Evolutionary conservation across 371 early-diverging fungal species (phyloP).

Genomic region (Conidiobolus incongruus): DNA sequence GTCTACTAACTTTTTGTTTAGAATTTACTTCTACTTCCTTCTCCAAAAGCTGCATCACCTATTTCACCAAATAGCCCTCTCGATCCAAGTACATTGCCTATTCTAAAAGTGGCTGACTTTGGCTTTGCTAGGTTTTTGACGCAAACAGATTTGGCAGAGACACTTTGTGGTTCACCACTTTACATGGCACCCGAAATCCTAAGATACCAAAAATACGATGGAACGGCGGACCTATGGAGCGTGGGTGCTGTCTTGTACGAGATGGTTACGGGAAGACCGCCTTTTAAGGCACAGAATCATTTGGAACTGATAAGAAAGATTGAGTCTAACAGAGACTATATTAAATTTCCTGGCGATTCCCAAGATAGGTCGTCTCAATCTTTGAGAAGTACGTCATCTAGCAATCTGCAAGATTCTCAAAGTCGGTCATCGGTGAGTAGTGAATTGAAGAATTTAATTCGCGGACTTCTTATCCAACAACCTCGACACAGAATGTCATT

Average conservation of each 20-base stretch:
- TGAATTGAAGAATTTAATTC: constrained; percentile 62
- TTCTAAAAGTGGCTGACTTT: constrained; percentile 86
- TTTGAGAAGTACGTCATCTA: constrained; percentile 16
- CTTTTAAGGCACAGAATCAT: constrained; percentile 83
- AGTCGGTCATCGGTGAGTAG: neutral
- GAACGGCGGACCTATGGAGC: constrained; percentile 92
- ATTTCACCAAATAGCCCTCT: constrained; percentile 11
- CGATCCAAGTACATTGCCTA: constrained; percentile 22
- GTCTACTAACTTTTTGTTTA: constrained; percentile 9
- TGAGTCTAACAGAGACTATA: constrained; percentile 49
- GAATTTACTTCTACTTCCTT: constrained; percentile 55
- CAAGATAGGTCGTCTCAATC: neutral
- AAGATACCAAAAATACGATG: constrained; percentile 75
- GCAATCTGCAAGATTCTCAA: neutral
- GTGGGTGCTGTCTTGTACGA: constrained; percentile 90
- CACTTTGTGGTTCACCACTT: constrained; percentile 84
- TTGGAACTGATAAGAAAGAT: constrained; percentile 73
- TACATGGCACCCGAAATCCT: constrained; percentile 96
- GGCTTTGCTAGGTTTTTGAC: constrained; percentile 85
- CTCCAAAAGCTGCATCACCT: no score
- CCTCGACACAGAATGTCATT: constrained; percentile 73
- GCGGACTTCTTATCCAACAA: constrained; percentile 53
- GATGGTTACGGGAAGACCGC: constrained; percentile 71
- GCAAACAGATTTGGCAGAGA: constrained; percentile 65
- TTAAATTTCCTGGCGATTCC: constrained; percentile 54